Conservation (phyloP, 257 asterid genomes). For the Nicotiana obtusifolia region DNA sequence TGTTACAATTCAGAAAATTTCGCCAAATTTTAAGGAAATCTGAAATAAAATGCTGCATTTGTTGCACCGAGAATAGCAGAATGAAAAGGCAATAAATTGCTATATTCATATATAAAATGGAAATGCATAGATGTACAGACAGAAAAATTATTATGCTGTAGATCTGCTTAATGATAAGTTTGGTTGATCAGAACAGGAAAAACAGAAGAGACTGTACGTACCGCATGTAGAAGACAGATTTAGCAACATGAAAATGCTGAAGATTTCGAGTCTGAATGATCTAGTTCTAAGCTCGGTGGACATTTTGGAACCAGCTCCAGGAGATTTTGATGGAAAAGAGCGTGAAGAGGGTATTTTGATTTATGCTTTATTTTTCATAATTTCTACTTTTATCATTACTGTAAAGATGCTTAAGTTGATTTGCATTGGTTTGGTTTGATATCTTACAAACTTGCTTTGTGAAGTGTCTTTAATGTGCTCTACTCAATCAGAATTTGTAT, state of each 20-base stretch:
- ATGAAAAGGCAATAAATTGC: too few relatives aligned
- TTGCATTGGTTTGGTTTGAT: not conserved
- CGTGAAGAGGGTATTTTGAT: not conserved
- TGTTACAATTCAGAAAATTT: too few relatives aligned
- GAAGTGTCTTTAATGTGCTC: too few relatives aligned
- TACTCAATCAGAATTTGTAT: too few relatives aligned
- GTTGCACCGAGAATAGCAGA: too few relatives aligned
- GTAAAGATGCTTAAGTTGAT: not conserved
- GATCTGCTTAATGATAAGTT: not conserved
- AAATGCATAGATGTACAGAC: too few relatives aligned
- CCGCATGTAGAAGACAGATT: constrained; percentile 8
- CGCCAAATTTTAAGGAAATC: too few relatives aligned
- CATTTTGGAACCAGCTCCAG: constrained; percentile 10
- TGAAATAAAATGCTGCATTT: too few relatives aligned
- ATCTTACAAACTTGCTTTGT: not conserved
- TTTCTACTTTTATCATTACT: not conserved
- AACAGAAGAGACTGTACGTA: not conserved
- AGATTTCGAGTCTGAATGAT: not conserved
- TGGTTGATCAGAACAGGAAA: constrained; percentile 9
- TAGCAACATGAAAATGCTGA: constrained; percentile 13
- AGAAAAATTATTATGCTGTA: too few relatives aligned
- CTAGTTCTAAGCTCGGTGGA: not conserved
- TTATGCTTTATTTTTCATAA: not conserved
- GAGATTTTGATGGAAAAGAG: not conserved
- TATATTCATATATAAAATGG: too few relatives aligned